Base-by-base conservation (phyloP, 2,329 filamentous ascomycete species). In the Venturia carpophila region DNA sequence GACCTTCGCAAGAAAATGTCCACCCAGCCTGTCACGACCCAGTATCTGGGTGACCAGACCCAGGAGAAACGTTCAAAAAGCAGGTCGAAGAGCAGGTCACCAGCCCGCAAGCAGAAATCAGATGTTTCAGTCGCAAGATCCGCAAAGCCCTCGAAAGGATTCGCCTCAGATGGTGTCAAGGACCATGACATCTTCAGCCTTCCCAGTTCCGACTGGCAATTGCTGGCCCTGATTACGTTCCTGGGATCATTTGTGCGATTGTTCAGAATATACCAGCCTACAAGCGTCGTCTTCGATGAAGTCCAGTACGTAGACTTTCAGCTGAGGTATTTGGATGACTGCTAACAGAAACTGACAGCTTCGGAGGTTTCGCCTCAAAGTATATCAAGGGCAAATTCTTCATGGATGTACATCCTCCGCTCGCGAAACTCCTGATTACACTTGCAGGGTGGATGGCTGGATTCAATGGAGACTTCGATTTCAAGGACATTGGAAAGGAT, bases 351-450 rank as follows among this genome's bases (percentile, higher is more conserved):
- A 17, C 17, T 55, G 52, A 19, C 73, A 96, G 92, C 79, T 99
- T 99, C 76, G 94, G 94, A 76, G 94, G 94, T 61, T 99, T 99
- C 75, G 94, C 94, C 69, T 91, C 90, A 71, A 99, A 99, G 78
- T 99, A 99, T 78, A 97, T 99, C 83, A 97, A 99, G 82, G 94
- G 94, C 73, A 89, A 84, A 75, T 99, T 99, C 84, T 99, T 99
- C 78, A 99, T 99, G 94, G 94, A 99, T 75, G 94, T 99, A n/a
- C 94, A 99, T 75, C 94, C 94, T 41, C 94, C 94, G 58, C 83
- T 99, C 67, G 94, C 94, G 69, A 99, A 99, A 82, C 86, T 99
- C 75, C 87, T 99, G 70, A 93, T 99, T 72, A 96, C 94, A 63
- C 85, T 99, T 67, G 92, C 92, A 68, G 94, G 93, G 71, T 99